These are phyloP conservation scores for Penicillium waksmanii DNA, from an alignment of 495 filamentous ascomycete genomes.

Conservation along the genomic window DNA sequence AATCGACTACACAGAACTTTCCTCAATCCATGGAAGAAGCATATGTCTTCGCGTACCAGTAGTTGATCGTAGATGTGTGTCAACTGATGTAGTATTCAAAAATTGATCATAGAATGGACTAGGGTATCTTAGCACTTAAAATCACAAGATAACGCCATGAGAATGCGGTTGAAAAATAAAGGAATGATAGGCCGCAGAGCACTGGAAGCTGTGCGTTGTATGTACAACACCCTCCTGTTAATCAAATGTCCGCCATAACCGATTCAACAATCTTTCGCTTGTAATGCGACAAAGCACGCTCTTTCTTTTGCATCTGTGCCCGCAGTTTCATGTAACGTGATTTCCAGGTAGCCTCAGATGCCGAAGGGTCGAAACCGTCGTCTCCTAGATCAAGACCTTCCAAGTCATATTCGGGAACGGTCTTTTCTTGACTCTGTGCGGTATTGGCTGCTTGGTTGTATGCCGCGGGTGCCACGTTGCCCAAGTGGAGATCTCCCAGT, in stretches of 20 bases:
- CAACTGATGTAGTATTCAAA: not conserved
- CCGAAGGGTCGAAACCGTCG: slow-evolving; percentile 26
- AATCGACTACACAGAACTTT: no score
- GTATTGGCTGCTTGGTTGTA: slow-evolving; percentile 12
- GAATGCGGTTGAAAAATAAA: slow-evolving; percentile 4
- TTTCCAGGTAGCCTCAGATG: slow-evolving; percentile 46
- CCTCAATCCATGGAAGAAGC: no score
- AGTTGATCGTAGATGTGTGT: no score
- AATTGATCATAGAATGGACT: not conserved
- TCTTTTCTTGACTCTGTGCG: slow-evolving; percentile 21
- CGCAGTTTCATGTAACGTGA: slow-evolving; percentile 51
- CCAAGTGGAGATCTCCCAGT: slow-evolving; percentile 31
- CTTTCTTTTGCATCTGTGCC: slow-evolving; percentile 54
- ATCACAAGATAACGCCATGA: not conserved
- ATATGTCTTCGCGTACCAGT: no score
- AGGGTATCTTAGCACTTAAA: slow-evolving; percentile 14
- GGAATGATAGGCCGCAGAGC: not conserved
- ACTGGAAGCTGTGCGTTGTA: not conserved
- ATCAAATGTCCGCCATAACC: slow-evolving; percentile 56
- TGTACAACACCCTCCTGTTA: not conserved
- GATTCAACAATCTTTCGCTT: slow-evolving; percentile 60
- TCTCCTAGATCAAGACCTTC: slow-evolving; percentile 40
- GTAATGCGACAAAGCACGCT: slow-evolving; percentile 52
- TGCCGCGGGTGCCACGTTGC: slow-evolving; percentile 10
- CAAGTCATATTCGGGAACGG: slow-evolving; percentile 17